These are phyloP conservation scores for Fusarium lateritium DNA, from an alignment of 2,329 filamentous ascomycete genomes.

Conservation along the genomic window DNA sequence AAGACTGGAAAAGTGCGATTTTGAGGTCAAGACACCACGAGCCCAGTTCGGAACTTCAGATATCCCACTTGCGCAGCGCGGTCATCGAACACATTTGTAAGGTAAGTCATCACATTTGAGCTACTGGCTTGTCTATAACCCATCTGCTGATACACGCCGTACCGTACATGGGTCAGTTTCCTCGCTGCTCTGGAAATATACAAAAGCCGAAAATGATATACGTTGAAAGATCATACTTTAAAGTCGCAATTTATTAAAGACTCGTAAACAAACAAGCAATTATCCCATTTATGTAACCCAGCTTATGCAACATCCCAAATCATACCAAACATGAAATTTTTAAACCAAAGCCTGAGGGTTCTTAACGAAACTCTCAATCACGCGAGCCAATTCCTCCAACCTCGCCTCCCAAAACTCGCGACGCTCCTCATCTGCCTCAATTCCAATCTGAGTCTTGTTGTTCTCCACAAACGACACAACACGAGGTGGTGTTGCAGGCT, in stretches of 20 bases:
- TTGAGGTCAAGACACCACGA: not conserved
- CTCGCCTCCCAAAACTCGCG: constrained; percentile 48
- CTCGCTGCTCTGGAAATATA: too few species aligned
- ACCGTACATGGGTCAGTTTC: too few species aligned
- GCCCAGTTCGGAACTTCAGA: too few species aligned
- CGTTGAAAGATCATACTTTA: too few species aligned
- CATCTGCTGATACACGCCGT: too few species aligned
- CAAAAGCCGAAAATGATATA: too few species aligned
- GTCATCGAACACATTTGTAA: too few species aligned
- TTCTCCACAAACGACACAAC: constrained; percentile 47
- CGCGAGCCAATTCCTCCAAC: constrained; percentile 39
- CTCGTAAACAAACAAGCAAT: not conserved
- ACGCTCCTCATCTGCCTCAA: constrained; percentile 49
- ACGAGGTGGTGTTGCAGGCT: constrained; percentile 45
- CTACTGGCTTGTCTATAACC: too few species aligned
- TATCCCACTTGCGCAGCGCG: too few species aligned
- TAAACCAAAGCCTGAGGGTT: constrained; percentile 30
- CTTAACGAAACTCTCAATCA: constrained; percentile 40
- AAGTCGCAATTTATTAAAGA: not conserved
- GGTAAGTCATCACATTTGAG: too few species aligned
- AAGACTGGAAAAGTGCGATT: not conserved
- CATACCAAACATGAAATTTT: not conserved
- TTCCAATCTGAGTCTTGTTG: constrained; percentile 45
- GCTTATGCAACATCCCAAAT: not conserved
- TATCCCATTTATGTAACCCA: not conserved